Evolutionary conservation across 2,329 filamentous ascomycete species (phyloP), one percentile per base, ranked within the genome.

Genomic region (Ophiobolus disseminans): DNA sequence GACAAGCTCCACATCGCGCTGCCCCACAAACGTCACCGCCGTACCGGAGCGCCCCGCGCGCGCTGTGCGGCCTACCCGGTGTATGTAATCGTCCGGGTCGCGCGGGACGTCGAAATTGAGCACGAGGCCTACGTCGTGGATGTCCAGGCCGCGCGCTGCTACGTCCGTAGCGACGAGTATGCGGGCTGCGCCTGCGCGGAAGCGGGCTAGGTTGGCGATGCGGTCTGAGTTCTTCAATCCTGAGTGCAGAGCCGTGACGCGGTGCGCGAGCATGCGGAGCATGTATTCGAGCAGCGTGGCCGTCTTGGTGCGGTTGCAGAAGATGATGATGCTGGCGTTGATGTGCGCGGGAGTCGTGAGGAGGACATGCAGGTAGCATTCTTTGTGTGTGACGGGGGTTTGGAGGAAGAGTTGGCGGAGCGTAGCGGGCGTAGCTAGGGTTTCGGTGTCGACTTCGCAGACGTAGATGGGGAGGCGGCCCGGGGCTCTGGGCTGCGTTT

Each of bases 11-110:
- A 97, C 91, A 73, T 99, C 94, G 48, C 93, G 82, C 79, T 97
- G 93, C 2, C 94, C 93, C 2, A 99, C 88, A 62, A 99, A 84
- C 2, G 90, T 96, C 13, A 97, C 85, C 4, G 89, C 86, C 57
- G 91, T 87, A 64, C 94, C 94, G 43, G 80, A 81, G 35, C 91
- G 84, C 0, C 94, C 94, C 0, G 94, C 94, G 82, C 94, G 87
- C 3, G 94, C 94, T 10, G 94, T 99, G 75, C 94, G 88, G 72
- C 94, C 94, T 40, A 97, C 93, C 10, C 94, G 86, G 77, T 99
- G 94, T 58, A 99, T 94, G 73, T 99, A 99, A 74, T 97, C 93
- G 71, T 97, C 92, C 3, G 93, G 91, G 68, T 97, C 91, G n/a
- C 93, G 86, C 0, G 94, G 94, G 1, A 99, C 85, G 69, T 99